These are phyloP conservation scores for Colletotrichum incanum DNA, from an alignment of 2,329 filamentous ascomycete genomes.

Conservation along the genomic window DNA sequence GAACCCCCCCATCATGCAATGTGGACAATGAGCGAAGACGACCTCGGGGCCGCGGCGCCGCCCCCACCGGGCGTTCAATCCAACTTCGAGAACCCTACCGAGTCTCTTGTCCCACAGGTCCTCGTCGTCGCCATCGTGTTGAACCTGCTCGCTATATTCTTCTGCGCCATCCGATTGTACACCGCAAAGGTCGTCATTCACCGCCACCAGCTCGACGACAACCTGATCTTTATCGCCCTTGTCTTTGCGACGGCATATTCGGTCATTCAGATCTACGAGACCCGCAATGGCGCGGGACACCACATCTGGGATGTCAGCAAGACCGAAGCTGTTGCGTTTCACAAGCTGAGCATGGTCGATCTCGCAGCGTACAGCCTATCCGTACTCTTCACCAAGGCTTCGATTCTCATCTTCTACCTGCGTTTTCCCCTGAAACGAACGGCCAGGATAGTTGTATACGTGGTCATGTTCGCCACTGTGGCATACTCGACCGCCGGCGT, in stretches of 20 bases:
- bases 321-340: constrained; percentile 23
- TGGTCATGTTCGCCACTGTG: constrained; percentile 36
- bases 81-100: constrained; percentile 33
- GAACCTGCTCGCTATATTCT: constrained; percentile 37
- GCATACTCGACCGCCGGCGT: constrained; percentile 33
- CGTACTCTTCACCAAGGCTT: constrained; percentile 45
- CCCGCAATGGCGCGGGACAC: constrained; percentile 30
- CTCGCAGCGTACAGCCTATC: constrained; percentile 44
- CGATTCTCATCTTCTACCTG: constrained; percentile 45
- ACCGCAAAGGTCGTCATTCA: constrained; percentile 34
- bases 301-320: constrained; percentile 36
- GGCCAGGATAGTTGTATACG: constrained; percentile 8
- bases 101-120: constrained; percentile 40
- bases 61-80: constrained; percentile 31
- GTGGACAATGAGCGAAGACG: constrained; percentile 20
- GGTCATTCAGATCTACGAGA: constrained; percentile 36
- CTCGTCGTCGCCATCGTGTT: constrained; percentile 33
- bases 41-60: constrained; percentile 15
- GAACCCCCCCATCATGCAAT: constrained; percentile 28
- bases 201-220: constrained; percentile 36
- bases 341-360: constrained; percentile 40
- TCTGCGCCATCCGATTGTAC: constrained; percentile 37
- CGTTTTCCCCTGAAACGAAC: constrained; percentile 39
- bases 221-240: constrained; percentile 36
- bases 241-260: constrained; percentile 37